Conservation (phyloP, 1,284 basidiomycete species). For the Anthracocystis walkeri region DNA sequence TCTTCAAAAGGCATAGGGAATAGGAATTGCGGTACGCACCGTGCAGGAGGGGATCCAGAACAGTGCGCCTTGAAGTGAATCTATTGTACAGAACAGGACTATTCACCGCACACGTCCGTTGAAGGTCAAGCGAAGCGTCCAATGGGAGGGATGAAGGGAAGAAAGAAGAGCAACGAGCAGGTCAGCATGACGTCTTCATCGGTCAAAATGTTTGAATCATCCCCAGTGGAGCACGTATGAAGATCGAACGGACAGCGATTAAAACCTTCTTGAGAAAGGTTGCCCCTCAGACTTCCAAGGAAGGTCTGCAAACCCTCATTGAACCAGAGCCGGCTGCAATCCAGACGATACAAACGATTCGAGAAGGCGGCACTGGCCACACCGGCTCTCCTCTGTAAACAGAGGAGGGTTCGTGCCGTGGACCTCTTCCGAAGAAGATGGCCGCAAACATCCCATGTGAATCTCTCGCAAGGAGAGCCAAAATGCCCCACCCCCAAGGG, state of each 20-base stretch:
- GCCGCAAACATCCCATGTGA: conserved; percentile 55
- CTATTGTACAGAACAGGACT: conserved; percentile 47
- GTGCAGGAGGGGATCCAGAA: conserved; percentile 52
- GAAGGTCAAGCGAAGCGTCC: conserved; percentile 11
- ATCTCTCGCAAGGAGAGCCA: conserved; percentile 68
- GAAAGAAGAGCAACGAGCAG: conserved; percentile 1
- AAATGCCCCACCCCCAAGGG: conserved; percentile 58
- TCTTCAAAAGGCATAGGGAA: conserved; percentile 26
- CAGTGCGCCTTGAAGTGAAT: conserved; percentile 53
- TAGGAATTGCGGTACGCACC: conserved; percentile 53
- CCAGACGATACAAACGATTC: conserved; percentile 67
- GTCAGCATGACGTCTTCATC: conserved; percentile 22
- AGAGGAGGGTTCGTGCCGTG: conserved; percentile 68
- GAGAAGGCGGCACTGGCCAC: conserved; percentile 61
- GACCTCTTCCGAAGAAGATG: conserved; percentile 63
- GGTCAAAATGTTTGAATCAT: neutral
- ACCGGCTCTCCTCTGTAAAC: conserved; percentile 60
- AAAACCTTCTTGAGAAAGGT: neutral
- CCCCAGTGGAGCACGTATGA: conserved; percentile 10
- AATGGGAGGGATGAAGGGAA: neutral
- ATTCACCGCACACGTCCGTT: conserved; percentile 32
- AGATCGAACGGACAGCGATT: conserved; percentile 13
- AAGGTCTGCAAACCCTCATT: conserved; percentile 70
- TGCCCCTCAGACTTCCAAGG: conserved; percentile 70
- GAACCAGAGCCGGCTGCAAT: conserved; percentile 68